A percentile compares a stretch with the other conserved stretches of the same genome.
These are phyloP conservation scores for Spathaspora sp. DNA, from an alignment of 1,139 yeast species.

Conservation along the genomic window DNA sequence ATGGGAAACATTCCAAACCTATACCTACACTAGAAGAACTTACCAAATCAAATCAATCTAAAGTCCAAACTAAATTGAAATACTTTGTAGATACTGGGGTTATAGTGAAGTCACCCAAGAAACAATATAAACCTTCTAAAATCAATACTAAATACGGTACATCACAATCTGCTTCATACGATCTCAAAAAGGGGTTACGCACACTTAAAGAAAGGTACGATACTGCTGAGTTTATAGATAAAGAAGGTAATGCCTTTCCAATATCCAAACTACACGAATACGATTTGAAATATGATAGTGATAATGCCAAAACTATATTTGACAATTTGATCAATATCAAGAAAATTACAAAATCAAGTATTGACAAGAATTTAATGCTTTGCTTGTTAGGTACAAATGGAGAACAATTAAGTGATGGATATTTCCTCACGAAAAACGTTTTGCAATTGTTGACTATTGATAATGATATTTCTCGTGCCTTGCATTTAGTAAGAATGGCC, in stretches of 20 bases:
- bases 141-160: slow-evolving; percentile 1
- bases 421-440: slow-evolving; percentile 53
- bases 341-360: slow-evolving; percentile 22
- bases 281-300: slow-evolving; percentile 21
- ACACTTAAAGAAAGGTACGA: slow-evolving; percentile 18
- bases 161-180: slow-evolving; percentile 6
- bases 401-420: slow-evolving; percentile 55
- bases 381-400: slow-evolving; percentile 58
- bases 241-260: slow-evolving; percentile 14
- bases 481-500: slow-evolving; percentile 51
- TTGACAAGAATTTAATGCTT: slow-evolving; percentile 47
- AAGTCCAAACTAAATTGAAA: slow-evolving; percentile 4
- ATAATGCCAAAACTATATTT: slow-evolving; percentile 26
- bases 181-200: slow-evolving; percentile 22
- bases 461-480: slow-evolving; percentile 50
- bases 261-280: slow-evolving; percentile 16
- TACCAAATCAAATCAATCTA: background rate
- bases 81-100: slow-evolving; percentile 7
- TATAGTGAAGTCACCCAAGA: background rate
- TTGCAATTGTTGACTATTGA: slow-evolving; percentile 48
- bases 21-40: background rate
- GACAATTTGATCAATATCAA: slow-evolving; percentile 28
- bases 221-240: slow-evolving; percentile 16
- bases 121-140: background rate
- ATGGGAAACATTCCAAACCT: background rate